Evolutionary conservation across 2,329 filamentous ascomycete species (phyloP).

Genomic region (Xylariaceae sp.): DNA sequence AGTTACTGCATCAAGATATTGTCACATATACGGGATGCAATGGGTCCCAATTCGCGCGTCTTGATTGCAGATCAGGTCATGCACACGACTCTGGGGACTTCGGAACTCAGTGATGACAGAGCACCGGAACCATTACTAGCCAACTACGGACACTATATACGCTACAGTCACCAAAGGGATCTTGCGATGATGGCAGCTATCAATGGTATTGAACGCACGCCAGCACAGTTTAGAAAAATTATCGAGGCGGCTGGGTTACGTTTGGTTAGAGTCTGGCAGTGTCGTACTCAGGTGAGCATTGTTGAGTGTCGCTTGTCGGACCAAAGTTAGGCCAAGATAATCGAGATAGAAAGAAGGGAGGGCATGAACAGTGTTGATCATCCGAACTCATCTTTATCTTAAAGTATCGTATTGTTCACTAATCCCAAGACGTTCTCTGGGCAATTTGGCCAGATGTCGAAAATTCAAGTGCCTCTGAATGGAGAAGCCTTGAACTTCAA

Average conservation of each 20-base stretch:
- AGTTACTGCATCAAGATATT: slow-evolving; percentile 28
- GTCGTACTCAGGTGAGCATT: neutral
- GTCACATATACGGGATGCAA: slow-evolving; percentile 2
- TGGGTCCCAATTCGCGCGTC: slow-evolving; percentile 20
- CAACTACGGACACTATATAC: slow-evolving; percentile 36
- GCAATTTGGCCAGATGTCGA: no score
- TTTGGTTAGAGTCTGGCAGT: slow-evolving; percentile 32
- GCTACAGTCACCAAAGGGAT: slow-evolving; percentile 35
- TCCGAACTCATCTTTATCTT: no score
- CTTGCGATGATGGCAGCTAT: slow-evolving; percentile 35
- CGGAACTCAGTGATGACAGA: slow-evolving; percentile 22
- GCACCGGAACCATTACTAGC: slow-evolving; percentile 34
- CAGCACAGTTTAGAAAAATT: slow-evolving; percentile 27
- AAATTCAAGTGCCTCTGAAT: no score
- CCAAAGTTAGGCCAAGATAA: no score
- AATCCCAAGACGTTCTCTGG: no score
- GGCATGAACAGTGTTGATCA: no score
- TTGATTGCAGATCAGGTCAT: slow-evolving; percentile 38
- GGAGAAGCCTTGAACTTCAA: no score
- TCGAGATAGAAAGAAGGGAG: no score
- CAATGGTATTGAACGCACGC: slow-evolving; percentile 39
- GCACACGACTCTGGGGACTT: slow-evolving; percentile 35
- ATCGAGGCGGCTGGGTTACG: slow-evolving; percentile 28
- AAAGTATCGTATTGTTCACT: no score
- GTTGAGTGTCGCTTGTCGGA: no score